Base-by-base conservation (phyloP, 2,329 filamentous ascomycete genomes). In the Aspergillus thermomutatus region DNA sequence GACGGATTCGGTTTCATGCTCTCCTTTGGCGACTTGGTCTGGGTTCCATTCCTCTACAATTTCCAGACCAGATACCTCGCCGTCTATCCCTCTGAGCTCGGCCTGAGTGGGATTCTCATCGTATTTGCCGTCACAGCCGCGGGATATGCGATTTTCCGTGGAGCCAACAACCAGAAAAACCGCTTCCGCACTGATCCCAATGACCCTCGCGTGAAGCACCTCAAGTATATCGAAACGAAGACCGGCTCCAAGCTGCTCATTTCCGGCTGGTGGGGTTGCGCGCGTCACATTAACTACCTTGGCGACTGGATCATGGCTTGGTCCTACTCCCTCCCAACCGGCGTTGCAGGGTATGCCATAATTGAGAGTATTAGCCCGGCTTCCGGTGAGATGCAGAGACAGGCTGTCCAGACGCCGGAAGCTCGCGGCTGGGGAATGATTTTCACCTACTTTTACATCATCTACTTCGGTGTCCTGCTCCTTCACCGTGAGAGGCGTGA, bases 1-100 rank as follows among this genome's bases (percentile, higher is more conserved):
- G 93, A 97, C 66, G 93, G 93, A 5, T 96, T 97, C 65, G 93
- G 93, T 53, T 91, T 91, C 79, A 97, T 97, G 93, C 82, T 97
- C 34, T 82, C 90, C 1, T 97, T 97, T 71, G 93, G 92, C 55
- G 93, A 97, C 68, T 81, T 97, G 5, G 90, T 89, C 60, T 97
- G 93, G 93, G 84, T 97, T 2, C 93, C 93, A 0, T 96, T 96
- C 72, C 82, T 91, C 57, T 97, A 96, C 80, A 89, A 86, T 19
- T 80, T 91, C 37, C 92, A 96, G 75, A 86, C 88, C 7, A 87
- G 90, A 46, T 97, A 97, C 73, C 85, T 97, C 5, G 84, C 92
- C 1, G 82, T 89, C 10, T 89, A 95, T 74, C 93, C 93, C 0
- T 79, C 92, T 14, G 81, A 87, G n/a, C 86, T 97, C 5, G 92